Conservation (phyloP, 345 rosid species). For the Eucalyptus polybractea region DNA sequence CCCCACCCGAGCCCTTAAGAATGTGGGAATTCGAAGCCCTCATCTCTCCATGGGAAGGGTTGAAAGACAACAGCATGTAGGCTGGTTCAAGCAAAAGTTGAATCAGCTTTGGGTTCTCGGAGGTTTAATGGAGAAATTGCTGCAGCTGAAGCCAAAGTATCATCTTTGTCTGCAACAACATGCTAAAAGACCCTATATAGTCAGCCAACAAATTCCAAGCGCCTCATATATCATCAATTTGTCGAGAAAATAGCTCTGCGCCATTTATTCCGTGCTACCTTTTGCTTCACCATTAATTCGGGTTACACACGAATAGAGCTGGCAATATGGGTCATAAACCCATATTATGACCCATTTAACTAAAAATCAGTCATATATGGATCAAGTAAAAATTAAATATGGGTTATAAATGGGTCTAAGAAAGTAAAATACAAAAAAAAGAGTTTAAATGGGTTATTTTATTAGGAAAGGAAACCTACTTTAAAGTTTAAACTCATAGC, state of each 20-base stretch:
- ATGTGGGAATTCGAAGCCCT: no score
- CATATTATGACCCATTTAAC: no score
- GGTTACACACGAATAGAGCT: not conserved
- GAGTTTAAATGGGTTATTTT: no score
- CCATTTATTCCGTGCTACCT: not conserved
- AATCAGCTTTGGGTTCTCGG: not conserved
- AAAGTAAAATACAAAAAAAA: no score
- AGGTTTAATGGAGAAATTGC: not conserved
- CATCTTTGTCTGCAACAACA: not conserved
- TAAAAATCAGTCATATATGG: accelerated
- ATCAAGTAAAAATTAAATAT: no score
- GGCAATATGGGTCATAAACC: no score
- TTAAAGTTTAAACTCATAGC: no score
- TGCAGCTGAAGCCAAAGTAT: not conserved
- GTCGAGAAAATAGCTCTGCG: not conserved
- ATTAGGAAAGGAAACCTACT: no score
- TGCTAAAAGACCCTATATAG: not conserved
- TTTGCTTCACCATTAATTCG: not conserved
- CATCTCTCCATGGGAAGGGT: not conserved
- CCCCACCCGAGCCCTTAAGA: accelerated
- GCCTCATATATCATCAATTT: not conserved
- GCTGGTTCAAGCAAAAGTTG: not conserved
- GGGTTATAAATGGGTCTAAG: accelerated
- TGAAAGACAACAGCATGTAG: not conserved
- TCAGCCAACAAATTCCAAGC: not conserved